These are phyloP conservation scores for Blepharisma undulans DNA, from an alignment of 169 alveolate genomes.

Conservation along the genomic window DNA sequence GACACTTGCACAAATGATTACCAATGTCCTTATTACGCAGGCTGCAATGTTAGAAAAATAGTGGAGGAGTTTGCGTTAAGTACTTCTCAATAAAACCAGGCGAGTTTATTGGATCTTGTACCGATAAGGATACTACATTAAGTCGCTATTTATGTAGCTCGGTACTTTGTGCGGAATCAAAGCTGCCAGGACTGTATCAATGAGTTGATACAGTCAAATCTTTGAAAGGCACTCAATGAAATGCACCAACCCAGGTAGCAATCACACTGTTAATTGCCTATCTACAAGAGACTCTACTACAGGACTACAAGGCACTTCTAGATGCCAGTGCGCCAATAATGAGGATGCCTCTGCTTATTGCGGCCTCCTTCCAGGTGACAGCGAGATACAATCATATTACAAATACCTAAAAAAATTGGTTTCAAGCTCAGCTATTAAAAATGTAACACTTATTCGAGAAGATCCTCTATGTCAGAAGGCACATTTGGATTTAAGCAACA, in stretches of 20 bases:
- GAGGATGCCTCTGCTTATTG: not conserved
- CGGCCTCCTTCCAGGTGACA: not conserved
- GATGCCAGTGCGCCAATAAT: slow-evolving; percentile 8
- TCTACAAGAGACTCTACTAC: not conserved
- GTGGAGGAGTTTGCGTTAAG: not conserved
- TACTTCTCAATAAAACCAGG: not conserved
- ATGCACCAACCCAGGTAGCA: not conserved
- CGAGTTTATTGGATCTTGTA: not conserved
- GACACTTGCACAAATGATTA: not conserved
- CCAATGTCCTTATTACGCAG: not conserved
- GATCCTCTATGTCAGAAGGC: no score
- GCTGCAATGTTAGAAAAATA: not conserved
- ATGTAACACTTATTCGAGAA: slow-evolving; percentile 1
- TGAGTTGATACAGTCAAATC: not conserved
- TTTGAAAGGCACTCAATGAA: not conserved
- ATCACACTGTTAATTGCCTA: not conserved
- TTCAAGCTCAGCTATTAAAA: not conserved
- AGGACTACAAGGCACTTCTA: not conserved
- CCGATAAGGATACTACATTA: no score
- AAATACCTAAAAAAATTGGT: not conserved
- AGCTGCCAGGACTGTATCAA: not conserved
- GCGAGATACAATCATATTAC: not conserved
- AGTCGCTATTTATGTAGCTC: no score
- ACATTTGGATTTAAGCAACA: no score
- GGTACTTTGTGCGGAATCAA: not conserved